Conservation (phyloP, 1,284 basidiomycete genomes). For the Mycosarcoma mackinlayi region DNA sequence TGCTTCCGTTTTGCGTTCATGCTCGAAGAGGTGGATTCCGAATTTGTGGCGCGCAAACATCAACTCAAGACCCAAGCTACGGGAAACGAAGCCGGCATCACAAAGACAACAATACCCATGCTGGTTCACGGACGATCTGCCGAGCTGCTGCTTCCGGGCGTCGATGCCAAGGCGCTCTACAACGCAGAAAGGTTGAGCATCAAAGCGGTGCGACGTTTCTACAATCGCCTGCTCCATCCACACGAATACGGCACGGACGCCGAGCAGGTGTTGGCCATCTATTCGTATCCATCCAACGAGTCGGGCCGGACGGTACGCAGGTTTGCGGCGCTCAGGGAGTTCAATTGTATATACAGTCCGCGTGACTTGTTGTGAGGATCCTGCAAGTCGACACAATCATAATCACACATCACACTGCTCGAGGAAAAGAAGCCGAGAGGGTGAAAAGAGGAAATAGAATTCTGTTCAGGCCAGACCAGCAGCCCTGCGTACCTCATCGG, state of each 20-base stretch:
- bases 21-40: constrained; percentile 43
- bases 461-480: constrained; percentile 48
- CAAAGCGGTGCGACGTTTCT: constrained; percentile 27
- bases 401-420: background rate
- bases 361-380: constrained; percentile 17
- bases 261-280: constrained; percentile 31
- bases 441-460: background rate
- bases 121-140: constrained; percentile 37
- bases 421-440: background rate
- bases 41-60: constrained; percentile 25
- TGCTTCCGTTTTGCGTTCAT: constrained; percentile 44
- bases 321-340: constrained; percentile 36
- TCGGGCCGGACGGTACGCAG: constrained; percentile 24
- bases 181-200: constrained; percentile 19
- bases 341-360: constrained; percentile 20
- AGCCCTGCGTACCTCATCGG: constrained; percentile 61
- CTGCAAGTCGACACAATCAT: background rate
- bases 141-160: constrained; percentile 23
- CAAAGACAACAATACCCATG: constrained; percentile 22
- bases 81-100: background rate
- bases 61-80: background rate
- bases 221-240: constrained; percentile 26
- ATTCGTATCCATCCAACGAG: constrained; percentile 29
- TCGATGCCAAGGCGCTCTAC: constrained; percentile 34
- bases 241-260: constrained; percentile 16